Evolutionary conservation across 2,329 filamentous ascomycete genomes (phyloP).

Genomic region (Penicillium paneum): DNA sequence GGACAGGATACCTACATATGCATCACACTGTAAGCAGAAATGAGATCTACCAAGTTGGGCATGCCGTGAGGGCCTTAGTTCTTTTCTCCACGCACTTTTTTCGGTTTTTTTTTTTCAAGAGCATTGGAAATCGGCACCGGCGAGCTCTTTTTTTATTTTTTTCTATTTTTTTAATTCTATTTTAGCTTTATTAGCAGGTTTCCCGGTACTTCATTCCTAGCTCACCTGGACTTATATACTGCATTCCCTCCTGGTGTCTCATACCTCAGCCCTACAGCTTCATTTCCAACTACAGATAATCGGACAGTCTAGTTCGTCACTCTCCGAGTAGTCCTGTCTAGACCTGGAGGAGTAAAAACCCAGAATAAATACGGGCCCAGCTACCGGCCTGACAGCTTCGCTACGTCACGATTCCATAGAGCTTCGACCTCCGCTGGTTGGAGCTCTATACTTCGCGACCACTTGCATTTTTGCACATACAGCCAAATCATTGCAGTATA

Average conservation of each 20-base stretch:
- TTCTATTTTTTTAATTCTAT: neutral
- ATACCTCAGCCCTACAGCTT: constrained; percentile 25
- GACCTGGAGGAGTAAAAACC: neutral
- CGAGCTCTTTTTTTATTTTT: constrained; percentile 8
- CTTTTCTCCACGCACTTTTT: constrained; percentile 1
- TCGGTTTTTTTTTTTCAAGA: constrained; percentile 2
- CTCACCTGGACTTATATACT: constrained; percentile 12
- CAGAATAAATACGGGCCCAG: neutral
- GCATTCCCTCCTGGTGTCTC: constrained; percentile 2
- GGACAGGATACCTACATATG: too few relatives aligned
- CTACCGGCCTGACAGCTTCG: constrained; percentile 7
- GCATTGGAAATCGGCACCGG: constrained; percentile 19
- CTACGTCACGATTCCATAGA: constrained; percentile 27
- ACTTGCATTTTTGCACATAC: constrained; percentile 8
- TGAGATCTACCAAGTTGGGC: neutral
- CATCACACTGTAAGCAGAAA: neutral
- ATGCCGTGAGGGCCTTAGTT: neutral
- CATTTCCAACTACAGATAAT: neutral
- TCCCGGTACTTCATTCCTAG: neutral
- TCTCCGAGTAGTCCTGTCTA: neutral
- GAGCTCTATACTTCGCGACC: constrained; percentile 9
- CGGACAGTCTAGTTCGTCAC: neutral
- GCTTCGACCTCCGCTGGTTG: constrained; percentile 16
- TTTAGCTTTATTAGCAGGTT: neutral
- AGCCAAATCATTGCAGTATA: neutral